Evolutionary conservation across 2,329 filamentous ascomycete genomes (phyloP), one percentile per base, ranked within the genome.

Genomic region (Hysterium pulicare): DNA sequence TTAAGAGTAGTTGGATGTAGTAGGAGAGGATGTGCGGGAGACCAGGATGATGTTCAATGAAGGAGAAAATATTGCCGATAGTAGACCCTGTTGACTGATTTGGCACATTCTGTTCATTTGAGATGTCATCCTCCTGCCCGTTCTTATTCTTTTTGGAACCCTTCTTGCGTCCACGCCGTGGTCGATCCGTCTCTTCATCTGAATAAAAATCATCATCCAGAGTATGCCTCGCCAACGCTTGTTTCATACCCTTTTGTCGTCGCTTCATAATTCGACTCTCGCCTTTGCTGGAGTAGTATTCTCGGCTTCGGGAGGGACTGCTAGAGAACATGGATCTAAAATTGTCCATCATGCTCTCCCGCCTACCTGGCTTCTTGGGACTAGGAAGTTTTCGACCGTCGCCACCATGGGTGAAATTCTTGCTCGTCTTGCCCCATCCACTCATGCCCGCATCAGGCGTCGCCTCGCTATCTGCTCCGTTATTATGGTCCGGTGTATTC

Each of bases 1-100:
- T 89, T 68, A 89, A 77, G 2, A 75, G 59, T 35, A 86, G 70
- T 58, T 86, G 82, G 10, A 81, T 75, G 68, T 83, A 86, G 67
- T 75, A 83, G 15, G 81, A 82, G 13, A 87, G 71, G 21, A 84
- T 80, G 42, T 78, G 74, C 1, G 83, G 83, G 7, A 86, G 74
- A 44, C 80, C 76, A 0, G 83, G 83, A 51, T 85, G 81, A 4
- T 75, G 72, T 52, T 83, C 80, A 41, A 87, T 71, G 63, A 82
- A 81, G 15, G 75, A 73, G 55, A 86, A 78, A 48, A 84, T 68
- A 26, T 74, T 69, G 2, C 70, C 71, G 41, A 76, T 48, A 38
- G 49, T 55, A 44, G 49, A 59, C 40, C 50, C 38, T 46, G 47
- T 37, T 17, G 38, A 40, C 13, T 36, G 33, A 20, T 35, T 19